Evolutionary conservation across 805 yeast species (phyloP), one percentile per base, ranked within the genome.

Genomic region (Blastobotrys parvus): DNA sequence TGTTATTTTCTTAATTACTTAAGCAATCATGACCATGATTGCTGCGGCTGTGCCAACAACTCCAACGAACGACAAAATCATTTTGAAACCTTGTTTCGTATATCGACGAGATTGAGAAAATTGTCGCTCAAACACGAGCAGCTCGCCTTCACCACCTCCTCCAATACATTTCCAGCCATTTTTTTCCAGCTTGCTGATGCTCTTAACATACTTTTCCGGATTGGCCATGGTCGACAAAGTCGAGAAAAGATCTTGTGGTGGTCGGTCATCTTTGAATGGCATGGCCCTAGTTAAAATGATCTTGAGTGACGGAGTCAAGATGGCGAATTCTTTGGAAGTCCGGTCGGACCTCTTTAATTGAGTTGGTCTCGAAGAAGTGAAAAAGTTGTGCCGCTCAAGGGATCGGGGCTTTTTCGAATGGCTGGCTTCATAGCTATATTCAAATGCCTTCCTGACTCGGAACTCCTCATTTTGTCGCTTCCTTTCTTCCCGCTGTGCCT

Each of bases 121-220:
- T 22, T 27, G 46, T 35, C 74, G 62, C 36, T 64, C 67, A 47
- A 74, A 71, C 10, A 74, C 63, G 19, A 74, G 51, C 7, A 71
- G 53, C 35, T 61, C 58, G 2, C 59, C 58, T 3, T 57, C 58
- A 6, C 60, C 61, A 25, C 74, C 72, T 21, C 75, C 70, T 3
- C 78, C 84, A 27, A 77, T 62, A n/a, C 79, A 63, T 43, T 60
- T 66, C 82, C 82, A 80, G 10, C 67, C 67, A 18, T 59, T 56
- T 19, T 56, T 60, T 42, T 75, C 73, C 35, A 78, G 61, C 45
- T 59, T 66, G 38, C 63, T 66, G 6, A 78, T 55, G 1, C 69
- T 55, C 4, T 54, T 49, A 39, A 48, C 50, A 22, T 51, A 53
- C 15, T 31, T 30, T 6, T 45, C 47, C 2, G 57, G 57, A 30